phyloP scores from a whole-genome alignment of 78 protist genomes.

The Guillardia theta region DNA sequence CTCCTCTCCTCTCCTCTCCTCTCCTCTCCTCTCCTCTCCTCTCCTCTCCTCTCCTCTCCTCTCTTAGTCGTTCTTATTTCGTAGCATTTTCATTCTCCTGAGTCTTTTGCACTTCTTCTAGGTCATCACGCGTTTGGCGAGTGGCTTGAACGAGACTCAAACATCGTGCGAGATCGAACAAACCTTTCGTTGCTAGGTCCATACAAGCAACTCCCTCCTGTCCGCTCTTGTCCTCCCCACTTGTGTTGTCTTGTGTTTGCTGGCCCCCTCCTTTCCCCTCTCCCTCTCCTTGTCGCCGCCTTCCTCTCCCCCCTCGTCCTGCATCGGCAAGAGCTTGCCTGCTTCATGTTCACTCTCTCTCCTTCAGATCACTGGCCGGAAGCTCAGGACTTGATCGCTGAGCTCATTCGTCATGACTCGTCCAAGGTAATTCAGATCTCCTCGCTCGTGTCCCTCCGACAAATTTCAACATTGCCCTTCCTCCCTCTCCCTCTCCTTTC shows the following conservation, averaged over 20 bases:
- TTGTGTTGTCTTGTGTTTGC: too few relatives aligned
- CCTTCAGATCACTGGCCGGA: neutral
- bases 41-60: neutral
- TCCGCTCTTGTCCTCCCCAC: neutral
- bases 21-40: neutral
- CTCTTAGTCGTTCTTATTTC: neutral
- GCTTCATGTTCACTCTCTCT: neutral
- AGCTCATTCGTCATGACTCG: neutral
- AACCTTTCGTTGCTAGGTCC: too few relatives aligned
- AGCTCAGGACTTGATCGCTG: neutral
- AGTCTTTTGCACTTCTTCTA: too few relatives aligned
- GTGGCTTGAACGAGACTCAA: neutral
- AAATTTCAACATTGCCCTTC: too few relatives aligned
- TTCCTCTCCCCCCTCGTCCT: neutral
- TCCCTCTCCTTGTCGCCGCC: neutral
- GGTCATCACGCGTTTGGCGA: neutral
- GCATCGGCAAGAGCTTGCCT: too few relatives aligned
- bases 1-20: neutral
- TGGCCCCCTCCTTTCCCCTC: neutral
- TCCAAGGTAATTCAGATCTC: too few relatives aligned
- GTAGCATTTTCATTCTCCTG: too few relatives aligned
- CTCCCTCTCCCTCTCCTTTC: neutral
- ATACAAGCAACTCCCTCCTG: neutral
- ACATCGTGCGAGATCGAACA: neutral
- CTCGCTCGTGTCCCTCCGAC: too few relatives aligned